Conservation (phyloP, 805 yeast genomes). For the Starmerella cellae region DNA sequence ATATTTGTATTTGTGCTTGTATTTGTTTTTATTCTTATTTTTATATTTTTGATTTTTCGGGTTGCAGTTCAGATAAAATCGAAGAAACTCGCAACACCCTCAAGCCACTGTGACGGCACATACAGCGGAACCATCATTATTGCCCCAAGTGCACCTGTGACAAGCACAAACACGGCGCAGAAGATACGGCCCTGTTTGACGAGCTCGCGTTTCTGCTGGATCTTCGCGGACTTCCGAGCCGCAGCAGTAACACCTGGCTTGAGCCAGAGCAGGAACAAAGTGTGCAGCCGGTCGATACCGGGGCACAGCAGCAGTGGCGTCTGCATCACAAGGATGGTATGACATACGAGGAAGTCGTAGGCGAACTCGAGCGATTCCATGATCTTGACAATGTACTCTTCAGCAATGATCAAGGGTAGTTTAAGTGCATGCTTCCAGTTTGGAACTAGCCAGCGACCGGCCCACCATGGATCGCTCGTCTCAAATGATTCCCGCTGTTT, state of each 20-base stretch:
- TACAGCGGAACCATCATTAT: conserved; percentile 9
- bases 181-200: conserved; percentile 6
- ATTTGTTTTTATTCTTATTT: too few relatives aligned
- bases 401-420: conserved; percentile 58
- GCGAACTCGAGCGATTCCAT: conserved; percentile 82
- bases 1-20: too few relatives aligned
- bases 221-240: conserved; percentile 68
- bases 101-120: neutral
- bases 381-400: conserved; percentile 69
- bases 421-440: conserved; percentile 49
- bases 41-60: too few relatives aligned
- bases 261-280: conserved; percentile 89
- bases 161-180: conserved; percentile 6
- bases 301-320: conserved; percentile 71
- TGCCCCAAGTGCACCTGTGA: neutral
- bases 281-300: conserved; percentile 77
- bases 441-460: conserved; percentile 37
- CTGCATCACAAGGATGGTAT: conserved; percentile 62
- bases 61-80: too few relatives aligned
- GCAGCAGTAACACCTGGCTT: conserved; percentile 53
- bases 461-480: conserved; percentile 61
- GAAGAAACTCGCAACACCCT: too few relatives aligned
- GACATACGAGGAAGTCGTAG: conserved; percentile 81
- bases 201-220: conserved; percentile 63
- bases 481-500: conserved; percentile 45